A percentile compares a stretch with the other conserved stretches of the same genome.
Evolutionary conservation across 1,139 yeast genomes (phyloP).

Genomic region (Debaryomyces nepalensis): DNA sequence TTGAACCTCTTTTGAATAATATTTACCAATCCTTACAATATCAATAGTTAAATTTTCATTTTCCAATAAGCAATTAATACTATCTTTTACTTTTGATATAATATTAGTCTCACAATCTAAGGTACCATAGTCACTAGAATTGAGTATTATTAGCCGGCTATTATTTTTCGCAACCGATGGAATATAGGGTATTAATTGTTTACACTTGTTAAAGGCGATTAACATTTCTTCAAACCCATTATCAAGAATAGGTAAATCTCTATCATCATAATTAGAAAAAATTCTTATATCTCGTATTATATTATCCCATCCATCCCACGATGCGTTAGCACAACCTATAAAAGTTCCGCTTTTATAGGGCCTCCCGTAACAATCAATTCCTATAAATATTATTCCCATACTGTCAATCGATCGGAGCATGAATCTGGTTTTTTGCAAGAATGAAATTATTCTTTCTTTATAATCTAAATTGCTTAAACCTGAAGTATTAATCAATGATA

Average conservation of each 20-base stretch:
- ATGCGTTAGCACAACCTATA: constrained; percentile 55
- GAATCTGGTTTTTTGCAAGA: constrained; percentile 32
- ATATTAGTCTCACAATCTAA: constrained; percentile 11
- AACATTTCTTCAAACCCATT: constrained; percentile 30
- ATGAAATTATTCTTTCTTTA: constrained; percentile 28
- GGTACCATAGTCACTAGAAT: constrained; percentile 23
- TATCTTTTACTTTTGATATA: neutral
- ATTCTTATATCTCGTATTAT: constrained; percentile 48
- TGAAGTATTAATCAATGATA: constrained; percentile 45
- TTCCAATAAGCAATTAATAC: neutral
- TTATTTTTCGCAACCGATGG: constrained; percentile 24
- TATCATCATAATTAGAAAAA: constrained; percentile 26
- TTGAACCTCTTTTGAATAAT: constrained; percentile 24
- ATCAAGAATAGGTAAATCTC: constrained; percentile 20
- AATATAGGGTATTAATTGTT: constrained; percentile 36
- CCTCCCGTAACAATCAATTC: constrained; percentile 46
- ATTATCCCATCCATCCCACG: constrained; percentile 63
- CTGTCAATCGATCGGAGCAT: constrained; percentile 49
- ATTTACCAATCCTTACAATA: constrained; percentile 30
- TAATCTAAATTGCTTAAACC: constrained; percentile 39
- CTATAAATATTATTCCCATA: constrained; percentile 59
- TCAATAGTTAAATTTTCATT: constrained; percentile 28
- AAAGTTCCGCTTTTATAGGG: constrained; percentile 50
- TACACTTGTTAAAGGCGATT: constrained; percentile 35
- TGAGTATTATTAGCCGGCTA: constrained; percentile 35